Base-by-base conservation (phyloP, 345 rosid species). In the Ceriops tagal region DNA sequence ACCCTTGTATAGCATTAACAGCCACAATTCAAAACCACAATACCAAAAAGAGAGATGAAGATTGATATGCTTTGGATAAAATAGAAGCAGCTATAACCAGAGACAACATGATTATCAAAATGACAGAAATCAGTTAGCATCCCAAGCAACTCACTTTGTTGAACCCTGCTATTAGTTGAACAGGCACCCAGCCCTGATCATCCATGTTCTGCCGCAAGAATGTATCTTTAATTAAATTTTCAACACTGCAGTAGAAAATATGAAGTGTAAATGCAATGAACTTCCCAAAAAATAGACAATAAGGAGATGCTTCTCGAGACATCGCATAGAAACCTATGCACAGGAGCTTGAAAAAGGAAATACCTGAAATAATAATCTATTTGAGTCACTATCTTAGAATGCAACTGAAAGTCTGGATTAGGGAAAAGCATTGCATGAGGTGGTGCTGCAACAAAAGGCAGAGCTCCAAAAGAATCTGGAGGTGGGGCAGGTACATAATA, bases 281-380 rank as follows among this genome's bases (percentile, higher is more conserved):
- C 59, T 51, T 70, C 71, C 35, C 53, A 49, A 61, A 7, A 51
- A 71, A 71, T 65, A 28, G 52, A 27, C 61, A 69, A 43, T 22
- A 67, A 22, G 61, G 35, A 9, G 53, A 61, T 26, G 55, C 19
- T 20, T 52, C 30, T 24, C 71, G 64, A 49, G 11, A 26, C 62
- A 71, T 34, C 31, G 24, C 37, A 20, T 6, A 26, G 34, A 64
- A 62, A 68, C 51, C 31, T 7, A 30, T 21, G 43, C 15, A 62
- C 5, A 67, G 57, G 66, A 58, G 57, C 19, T 67, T 59, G 43
- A 37, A 62, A 21, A 61, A 77, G 65, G 58, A 13, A 60, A 57
- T 73, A 93, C 98, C 73, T 90, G 85, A 93, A 90, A 77, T 93
- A 93, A 72, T 89, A 93, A 60, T 93, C 91, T 66, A 93, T 89